These are phyloP conservation scores for Buxus sempervirens DNA, from an alignment of 164 flowering plant genomes.

Conservation along the genomic window DNA sequence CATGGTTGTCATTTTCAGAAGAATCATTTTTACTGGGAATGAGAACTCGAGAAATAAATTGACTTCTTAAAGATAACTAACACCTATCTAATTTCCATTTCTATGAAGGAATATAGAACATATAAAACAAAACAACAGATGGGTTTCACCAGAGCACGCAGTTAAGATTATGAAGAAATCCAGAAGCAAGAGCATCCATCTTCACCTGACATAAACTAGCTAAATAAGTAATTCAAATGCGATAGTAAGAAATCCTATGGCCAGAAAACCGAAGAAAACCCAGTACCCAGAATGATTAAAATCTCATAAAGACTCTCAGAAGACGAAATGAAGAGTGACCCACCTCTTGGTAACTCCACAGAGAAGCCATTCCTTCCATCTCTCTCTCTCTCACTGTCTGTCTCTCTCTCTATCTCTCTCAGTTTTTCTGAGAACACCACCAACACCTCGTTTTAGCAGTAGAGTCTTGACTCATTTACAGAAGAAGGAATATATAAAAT, in stretches of 20 bases:
- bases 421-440: background rate
- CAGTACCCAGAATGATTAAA: constrained; percentile 29
- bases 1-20: no score
- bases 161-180: background rate
- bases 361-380: constrained; percentile 23
- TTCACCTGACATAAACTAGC: background rate
- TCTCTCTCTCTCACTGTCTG: constrained; percentile 3
- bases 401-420: constrained; percentile 8
- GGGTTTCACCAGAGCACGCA: background rate
- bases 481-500: constrained; percentile 12
- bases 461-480: constrained; percentile 25
- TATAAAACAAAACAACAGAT: background rate
- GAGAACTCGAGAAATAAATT: no score
- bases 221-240: background rate
- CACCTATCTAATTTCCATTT: no score
- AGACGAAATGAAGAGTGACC: background rate
- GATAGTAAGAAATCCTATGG: background rate
- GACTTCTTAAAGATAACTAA: no score
- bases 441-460: background rate
- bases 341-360: constrained; percentile 22
- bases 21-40: no score
- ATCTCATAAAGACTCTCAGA: constrained; percentile 30
- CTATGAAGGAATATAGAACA: background rate
- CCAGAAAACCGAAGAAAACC: background rate
- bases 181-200: background rate